A percentile compares a stretch with the other conserved stretches of the same genome.
Conservation (phyloP, 345 rosid genomes). For the Brassica cretica region DNA sequence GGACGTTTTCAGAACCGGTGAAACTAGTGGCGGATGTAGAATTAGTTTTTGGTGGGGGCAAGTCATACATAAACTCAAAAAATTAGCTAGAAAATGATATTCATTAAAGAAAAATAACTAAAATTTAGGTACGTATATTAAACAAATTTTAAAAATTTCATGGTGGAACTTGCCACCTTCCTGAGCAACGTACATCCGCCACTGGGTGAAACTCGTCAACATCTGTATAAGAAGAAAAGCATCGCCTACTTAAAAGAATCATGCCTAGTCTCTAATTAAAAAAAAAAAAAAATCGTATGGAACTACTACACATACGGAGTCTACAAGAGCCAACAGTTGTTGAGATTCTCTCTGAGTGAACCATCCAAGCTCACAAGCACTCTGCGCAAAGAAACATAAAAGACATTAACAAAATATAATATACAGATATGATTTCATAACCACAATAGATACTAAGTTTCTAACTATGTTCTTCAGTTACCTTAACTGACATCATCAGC, state of each 20-base stretch:
- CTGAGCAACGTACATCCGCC: too few species aligned
- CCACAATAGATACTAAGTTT: slow-evolving; percentile 14
- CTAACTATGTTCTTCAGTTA: slow-evolving; percentile 31
- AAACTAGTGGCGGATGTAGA: too few species aligned
- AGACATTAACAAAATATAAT: neutral
- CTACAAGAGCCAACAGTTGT: slow-evolving; percentile 52
- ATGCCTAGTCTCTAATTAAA: neutral
- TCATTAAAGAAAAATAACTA: too few species aligned
- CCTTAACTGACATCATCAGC: slow-evolving; percentile 87
- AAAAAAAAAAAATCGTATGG: neutral
- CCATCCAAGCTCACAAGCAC: slow-evolving; percentile 80
- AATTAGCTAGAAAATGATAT: too few species aligned
- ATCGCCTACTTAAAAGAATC: slow-evolving; percentile 11
- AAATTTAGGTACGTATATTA: too few species aligned
- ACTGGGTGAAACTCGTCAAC: too few species aligned
- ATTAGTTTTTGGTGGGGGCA: too few species aligned
- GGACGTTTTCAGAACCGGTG: slow-evolving; percentile 46
- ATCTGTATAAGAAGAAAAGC: slow-evolving; percentile 50
- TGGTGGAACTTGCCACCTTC: too few species aligned
- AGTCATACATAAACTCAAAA: too few species aligned
- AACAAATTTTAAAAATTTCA: too few species aligned
- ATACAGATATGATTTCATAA: neutral
- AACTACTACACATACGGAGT: slow-evolving; percentile 51
- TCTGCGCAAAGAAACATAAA: slow-evolving; percentile 44
- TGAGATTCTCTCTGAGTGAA: slow-evolving; percentile 61